phyloP scores from a whole-genome alignment of 2,329 filamentous ascomycete species.

The Pezicula neosporulosa region DNA sequence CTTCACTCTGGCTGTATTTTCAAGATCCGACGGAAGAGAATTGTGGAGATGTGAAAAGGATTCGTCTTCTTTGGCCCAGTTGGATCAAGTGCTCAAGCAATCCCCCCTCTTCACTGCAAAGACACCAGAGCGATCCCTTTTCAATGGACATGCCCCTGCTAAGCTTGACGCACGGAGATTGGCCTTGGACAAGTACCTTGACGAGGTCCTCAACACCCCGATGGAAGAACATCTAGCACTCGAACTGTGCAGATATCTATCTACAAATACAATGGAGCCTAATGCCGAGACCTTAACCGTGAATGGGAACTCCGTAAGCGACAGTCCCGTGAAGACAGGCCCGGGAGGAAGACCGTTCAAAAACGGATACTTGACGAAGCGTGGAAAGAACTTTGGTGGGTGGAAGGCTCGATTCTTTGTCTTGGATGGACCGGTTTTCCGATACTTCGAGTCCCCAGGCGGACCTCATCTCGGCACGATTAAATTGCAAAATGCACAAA shows the following conservation, averaged over 20 bases:
- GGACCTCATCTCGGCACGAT: constrained; percentile 91
- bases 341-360: constrained; percentile 67
- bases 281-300: constrained; percentile 53
- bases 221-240: constrained; percentile 75
- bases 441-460: constrained; percentile 89
- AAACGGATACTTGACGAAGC: constrained; percentile 91
- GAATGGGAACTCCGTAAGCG: constrained; percentile 32
- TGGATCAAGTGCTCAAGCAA: constrained; percentile 79
- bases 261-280: constrained; percentile 58
- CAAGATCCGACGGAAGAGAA: constrained; percentile 71
- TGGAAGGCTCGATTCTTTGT: constrained; percentile 87
- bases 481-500: constrained; percentile 85
- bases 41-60: constrained; percentile 96
- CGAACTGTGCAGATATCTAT: constrained; percentile 85
- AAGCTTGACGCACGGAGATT: constrained; percentile 84
- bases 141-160: constrained; percentile 88
- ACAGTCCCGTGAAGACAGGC: constrained; percentile 42
- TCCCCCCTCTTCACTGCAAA: constrained; percentile 68
- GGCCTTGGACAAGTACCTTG: constrained; percentile 82
- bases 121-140: constrained; percentile 81
- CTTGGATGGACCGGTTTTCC: constrained; percentile 67
- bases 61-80: constrained; percentile 70
- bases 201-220: constrained; percentile 77
- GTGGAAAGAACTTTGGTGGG: constrained; percentile 96
- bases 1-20: constrained; percentile 84